Evolutionary conservation across 2,329 filamentous ascomycete species (phyloP).

Genomic region (Colletotrichum orbiculare): DNA sequence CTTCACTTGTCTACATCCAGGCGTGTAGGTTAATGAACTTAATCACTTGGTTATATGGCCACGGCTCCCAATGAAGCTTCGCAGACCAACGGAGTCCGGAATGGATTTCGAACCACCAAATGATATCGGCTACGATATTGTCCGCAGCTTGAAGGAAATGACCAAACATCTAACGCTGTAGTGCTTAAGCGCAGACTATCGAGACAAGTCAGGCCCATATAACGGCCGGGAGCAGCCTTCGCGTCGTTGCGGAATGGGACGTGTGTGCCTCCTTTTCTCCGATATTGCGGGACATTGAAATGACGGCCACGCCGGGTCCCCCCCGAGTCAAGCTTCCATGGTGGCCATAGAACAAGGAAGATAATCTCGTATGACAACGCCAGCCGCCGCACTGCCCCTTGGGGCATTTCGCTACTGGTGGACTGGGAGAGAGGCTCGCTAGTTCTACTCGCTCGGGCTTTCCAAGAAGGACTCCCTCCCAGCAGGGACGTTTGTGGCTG

Average conservation of each 20-base stretch:
- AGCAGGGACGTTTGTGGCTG: constrained; percentile 9
- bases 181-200: constrained; percentile 16
- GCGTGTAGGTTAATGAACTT: too few relatives aligned
- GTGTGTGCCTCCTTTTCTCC: neutral
- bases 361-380: too few relatives aligned
- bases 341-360: too few relatives aligned
- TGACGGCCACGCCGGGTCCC: constrained; percentile 1
- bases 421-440: constrained; percentile 17
- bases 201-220: neutral
- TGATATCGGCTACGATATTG: neutral
- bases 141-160: neutral
- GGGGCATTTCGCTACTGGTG: too few relatives aligned
- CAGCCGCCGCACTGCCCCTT: too few relatives aligned
- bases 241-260: constrained; percentile 7
- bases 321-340: too few relatives aligned
- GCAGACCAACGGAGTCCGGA: too few relatives aligned
- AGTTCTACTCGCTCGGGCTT: constrained; percentile 5
- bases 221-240: constrained; percentile 25
- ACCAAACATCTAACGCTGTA: neutral
- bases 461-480: neutral
- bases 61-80: too few relatives aligned
- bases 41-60: too few relatives aligned
- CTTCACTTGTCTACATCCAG: too few relatives aligned
- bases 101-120: too few relatives aligned
- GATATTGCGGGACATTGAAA: constrained; percentile 8